Base-by-base conservation (phyloP, 2,329 filamentous ascomycete species). In the Pezicula neosporulosa region DNA sequence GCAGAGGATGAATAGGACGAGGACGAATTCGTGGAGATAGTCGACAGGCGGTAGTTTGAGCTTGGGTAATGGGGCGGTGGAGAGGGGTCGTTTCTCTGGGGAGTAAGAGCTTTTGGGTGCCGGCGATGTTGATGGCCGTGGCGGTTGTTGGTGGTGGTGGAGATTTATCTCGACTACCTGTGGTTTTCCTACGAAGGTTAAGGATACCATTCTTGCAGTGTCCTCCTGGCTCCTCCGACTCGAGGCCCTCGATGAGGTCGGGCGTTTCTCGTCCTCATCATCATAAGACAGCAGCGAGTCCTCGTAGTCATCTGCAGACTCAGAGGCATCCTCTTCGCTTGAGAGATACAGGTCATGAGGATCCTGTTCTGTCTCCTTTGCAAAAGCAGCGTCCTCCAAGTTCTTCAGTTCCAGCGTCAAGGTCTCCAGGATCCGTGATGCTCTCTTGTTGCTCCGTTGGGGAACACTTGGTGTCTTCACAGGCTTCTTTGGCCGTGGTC, bases 291-390 rank as follows among this genome's bases (percentile, higher is more conserved):
- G 63, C 55, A 75, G 77, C 57, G 74, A 75, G 57, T 81, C 80
- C 50, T 80, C 83, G 60, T 76, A 76, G 60, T 82, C 78, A 65
- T 82, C 82, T 43, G 79, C 77, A 16, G 78, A 81, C 1, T 82
- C 82, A 1, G 82, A 85, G 28, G 76, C 81, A 56, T 85, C 83
- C 63, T 86, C 83, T 58, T 86, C 83, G 0, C 81, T 85, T 2
- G 82, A 85, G 24, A 86, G 76, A 65, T 86, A 86, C 52, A 81
- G 62, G 51, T 83, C 78, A 63, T 84, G 81, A 6, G 81, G 78
- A 56, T 30, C 28, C 10, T 30, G 28, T 7, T 67, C 60, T 15
- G 57, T 46, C 45, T 47, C 57, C 52, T 27, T 60, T 44, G 15
- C 52, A 27, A 43, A 35, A 35, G 44, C 35, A 30, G 50, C 51